These are phyloP conservation scores for Pleurotus salmoneostramineus DNA, from an alignment of 768 basidiomycete genomes.

Conservation along the genomic window DNA sequence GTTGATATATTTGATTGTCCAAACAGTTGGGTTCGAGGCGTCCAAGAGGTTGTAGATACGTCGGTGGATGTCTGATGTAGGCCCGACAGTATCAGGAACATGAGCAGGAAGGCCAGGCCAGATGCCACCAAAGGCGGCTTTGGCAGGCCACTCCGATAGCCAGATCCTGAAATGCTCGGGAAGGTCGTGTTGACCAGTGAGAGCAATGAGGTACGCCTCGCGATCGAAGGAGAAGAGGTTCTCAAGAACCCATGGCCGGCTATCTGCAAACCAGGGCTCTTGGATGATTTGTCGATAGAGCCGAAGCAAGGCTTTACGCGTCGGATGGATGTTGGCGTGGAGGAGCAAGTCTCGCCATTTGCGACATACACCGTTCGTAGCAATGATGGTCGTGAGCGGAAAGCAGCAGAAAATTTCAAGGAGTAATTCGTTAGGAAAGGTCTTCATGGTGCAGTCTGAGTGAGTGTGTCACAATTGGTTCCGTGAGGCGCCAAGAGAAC, in stretches of 20 bases:
- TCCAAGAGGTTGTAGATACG: neutral
- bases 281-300: neutral
- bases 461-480: too few relatives aligned
- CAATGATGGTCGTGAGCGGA: neutral
- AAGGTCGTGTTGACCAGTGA: slow-evolving; percentile 8
- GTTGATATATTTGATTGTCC: neutral
- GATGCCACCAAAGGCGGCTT: slow-evolving; percentile 12
- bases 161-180: slow-evolving; percentile 20
- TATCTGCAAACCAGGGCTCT: neutral
- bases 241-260: neutral
- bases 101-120: slow-evolving; percentile 16
- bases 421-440: neutral
- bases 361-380: neutral
- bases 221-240: neutral
- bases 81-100: neutral
- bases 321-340: neutral
- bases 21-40: neutral
- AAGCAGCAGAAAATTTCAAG: neutral
- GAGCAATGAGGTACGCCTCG: slow-evolving; percentile 9
- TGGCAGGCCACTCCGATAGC: slow-evolving; percentile 22
- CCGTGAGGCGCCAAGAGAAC: too few relatives aligned
- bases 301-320: neutral
- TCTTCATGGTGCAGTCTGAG: neutral
- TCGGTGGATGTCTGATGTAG: neutral
- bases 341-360: neutral